phyloP scores from a whole-genome alignment of 2,329 filamentous ascomycete genomes.

The Tolypocladium tundrense region DNA sequence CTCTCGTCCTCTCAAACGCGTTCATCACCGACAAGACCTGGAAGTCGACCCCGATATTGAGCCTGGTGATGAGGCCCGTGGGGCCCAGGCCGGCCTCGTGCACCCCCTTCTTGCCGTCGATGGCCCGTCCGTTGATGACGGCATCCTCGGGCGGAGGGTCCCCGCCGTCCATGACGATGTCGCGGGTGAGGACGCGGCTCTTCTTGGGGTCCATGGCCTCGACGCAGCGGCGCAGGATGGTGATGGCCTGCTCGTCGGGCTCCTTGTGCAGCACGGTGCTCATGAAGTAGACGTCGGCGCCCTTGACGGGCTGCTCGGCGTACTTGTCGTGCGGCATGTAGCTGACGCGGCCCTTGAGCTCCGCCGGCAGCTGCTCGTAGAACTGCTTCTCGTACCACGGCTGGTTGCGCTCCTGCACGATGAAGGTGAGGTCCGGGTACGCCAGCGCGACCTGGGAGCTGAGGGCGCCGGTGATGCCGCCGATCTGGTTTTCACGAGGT shows the following conservation, averaged over 20 bases:
- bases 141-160: neutral
- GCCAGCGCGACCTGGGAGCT: neutral
- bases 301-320: neutral
- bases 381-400: neutral
- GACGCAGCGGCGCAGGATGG: neutral
- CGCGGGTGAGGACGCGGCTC: neutral
- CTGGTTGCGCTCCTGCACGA: neutral
- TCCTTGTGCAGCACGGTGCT: neutral
- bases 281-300: neutral
- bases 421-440: neutral
- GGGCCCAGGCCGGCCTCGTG: neutral
- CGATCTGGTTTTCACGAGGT: neutral
- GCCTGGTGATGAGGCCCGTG: neutral
- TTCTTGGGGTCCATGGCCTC: neutral
- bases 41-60: neutral
- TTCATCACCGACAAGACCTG: neutral
- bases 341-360: neutral
- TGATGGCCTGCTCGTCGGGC: neutral
- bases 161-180: neutral
- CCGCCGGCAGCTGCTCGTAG: neutral
- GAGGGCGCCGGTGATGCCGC: neutral
- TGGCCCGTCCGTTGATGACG: neutral
- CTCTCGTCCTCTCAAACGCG: neutral
- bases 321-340: neutral
- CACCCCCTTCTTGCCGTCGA: neutral